Evolutionary conservation across 2,329 filamentous ascomycete genomes (phyloP).

Genomic region (Capronia coronata): DNA sequence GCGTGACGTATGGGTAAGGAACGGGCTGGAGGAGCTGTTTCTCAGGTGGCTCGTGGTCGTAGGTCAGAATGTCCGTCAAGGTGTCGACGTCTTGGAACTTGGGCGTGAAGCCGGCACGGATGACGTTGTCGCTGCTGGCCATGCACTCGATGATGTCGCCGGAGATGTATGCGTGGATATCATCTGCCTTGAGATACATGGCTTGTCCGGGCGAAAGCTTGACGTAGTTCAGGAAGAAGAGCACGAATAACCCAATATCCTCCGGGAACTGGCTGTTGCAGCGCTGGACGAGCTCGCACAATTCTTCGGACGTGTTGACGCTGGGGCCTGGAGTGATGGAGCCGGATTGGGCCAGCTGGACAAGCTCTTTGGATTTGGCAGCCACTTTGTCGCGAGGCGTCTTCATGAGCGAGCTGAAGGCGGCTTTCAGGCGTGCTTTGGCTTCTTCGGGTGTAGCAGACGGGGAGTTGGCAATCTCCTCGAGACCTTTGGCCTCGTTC

Average conservation of each 20-base stretch:
- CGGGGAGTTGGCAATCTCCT: conserved; percentile 48
- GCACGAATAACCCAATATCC: conserved; percentile 88
- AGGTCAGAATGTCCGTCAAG: conserved; percentile 84
- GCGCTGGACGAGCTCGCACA: conserved; percentile 69
- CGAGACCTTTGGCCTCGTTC: conserved; percentile 53
- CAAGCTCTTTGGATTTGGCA: conserved; percentile 60
- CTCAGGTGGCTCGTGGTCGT: conserved; percentile 87
- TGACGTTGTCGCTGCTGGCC: conserved; percentile 97
- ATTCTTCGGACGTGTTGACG: conserved; percentile 59
- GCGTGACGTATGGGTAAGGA: conserved; percentile 76
- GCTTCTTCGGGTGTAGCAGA: conserved; percentile 54
- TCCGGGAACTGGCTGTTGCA: conserved; percentile 77
- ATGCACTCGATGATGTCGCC: conserved; percentile 96
- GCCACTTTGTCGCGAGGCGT: conserved; percentile 61
- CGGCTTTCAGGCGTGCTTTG: conserved; percentile 68
- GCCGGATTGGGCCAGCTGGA: conserved; percentile 56
- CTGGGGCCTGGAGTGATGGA: conserved; percentile 47
- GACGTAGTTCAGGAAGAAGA: conserved; percentile 97
- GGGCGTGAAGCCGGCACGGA: conserved; percentile 92
- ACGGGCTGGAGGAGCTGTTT: conserved; percentile 86
- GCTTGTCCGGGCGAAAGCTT: conserved; percentile 82
- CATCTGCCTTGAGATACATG: conserved; percentile 91
- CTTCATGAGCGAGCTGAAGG: conserved; percentile 76
- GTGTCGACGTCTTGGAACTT: conserved; percentile 97
- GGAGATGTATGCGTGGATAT: conserved; percentile 81